A percentile compares a stretch with the other conserved stretches of the same genome.
phyloP scores from a whole-genome alignment of 352 stramenopile species.

The Globisporangium acanthophoron region DNA sequence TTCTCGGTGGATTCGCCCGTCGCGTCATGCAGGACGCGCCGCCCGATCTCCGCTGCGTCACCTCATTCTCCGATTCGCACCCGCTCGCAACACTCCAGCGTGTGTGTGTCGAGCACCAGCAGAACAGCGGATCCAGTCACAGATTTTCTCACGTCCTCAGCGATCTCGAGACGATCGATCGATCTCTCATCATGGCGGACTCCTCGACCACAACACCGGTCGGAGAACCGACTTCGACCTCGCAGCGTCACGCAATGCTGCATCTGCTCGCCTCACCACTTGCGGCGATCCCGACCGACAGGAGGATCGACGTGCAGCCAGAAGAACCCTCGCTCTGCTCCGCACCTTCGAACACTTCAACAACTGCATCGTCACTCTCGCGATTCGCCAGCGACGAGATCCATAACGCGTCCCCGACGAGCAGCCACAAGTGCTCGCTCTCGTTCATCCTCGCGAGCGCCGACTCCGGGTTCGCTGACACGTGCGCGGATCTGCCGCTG shows the following conservation, averaged over 20 bases:
- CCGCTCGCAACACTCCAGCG: too few relatives aligned
- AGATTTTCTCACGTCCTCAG: too few relatives aligned
- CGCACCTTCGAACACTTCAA: too few relatives aligned
- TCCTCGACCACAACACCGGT: too few relatives aligned
- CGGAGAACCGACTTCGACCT: background rate
- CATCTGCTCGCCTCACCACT: background rate
- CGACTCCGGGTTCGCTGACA: constrained; percentile 15
- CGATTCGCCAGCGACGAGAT: background rate
- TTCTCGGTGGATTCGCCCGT: background rate
- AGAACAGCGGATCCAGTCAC: background rate
- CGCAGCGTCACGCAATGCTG: constrained; percentile 5
- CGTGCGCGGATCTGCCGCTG: constrained; percentile 13
- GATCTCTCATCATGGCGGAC: too few relatives aligned
- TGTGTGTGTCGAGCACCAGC: too few relatives aligned
- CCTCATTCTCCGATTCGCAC: background rate
- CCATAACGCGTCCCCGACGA: constrained; percentile 7
- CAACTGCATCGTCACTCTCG: too few relatives aligned
- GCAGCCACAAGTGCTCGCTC: constrained; percentile 44
- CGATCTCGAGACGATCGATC: too few relatives aligned
- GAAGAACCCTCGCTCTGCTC: background rate
- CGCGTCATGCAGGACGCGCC: background rate
- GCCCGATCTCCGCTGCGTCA: background rate
- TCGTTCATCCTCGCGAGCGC: constrained; percentile 40
- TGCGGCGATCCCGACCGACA: background rate
- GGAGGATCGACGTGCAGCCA: too few relatives aligned